Base-by-base conservation (phyloP, 2,329 filamentous ascomycete species). In the Trichoderma atroviride region DNA sequence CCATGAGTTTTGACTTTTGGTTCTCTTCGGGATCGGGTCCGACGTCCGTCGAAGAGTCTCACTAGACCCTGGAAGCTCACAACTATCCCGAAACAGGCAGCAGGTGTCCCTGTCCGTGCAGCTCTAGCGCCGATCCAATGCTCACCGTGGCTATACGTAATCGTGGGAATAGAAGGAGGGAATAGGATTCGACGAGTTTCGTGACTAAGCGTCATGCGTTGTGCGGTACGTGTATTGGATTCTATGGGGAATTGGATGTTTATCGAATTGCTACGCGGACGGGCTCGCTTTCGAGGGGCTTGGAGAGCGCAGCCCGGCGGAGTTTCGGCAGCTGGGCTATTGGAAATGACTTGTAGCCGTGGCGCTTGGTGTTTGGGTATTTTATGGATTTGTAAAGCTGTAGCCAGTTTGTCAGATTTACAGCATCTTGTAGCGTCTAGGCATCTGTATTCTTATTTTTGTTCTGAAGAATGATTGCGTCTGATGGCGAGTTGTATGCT, bases 71-170 rank as follows among this genome's bases (percentile, higher is more conserved):
- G 43, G 5, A 29, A 5, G 59, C 37, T 24, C 13, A 14, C 9
- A 19, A 11, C 66, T 56, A 62, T 68, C 3, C 66, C 66, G 4
- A 47, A 68, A 29, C 3, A 14, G 35, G 66, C 1, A 47, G 43
- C 27, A 24, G 66, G 66, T 68, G 33, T 37, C 66, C 66, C 47
- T 68, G 66, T 19, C 11, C 14, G 5, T 62, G 66, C 66, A 13
- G 52, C 47, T 22, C 35, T 68, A 62, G 66, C 47, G 57, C 9
- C 52, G 66, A 68, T 62, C 66, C 57, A 61, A 10, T 14, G n/a
- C 35, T 43, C n/a, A 14, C 43, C 27, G 19, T 29, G 33, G 57
- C 5, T 62, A 33, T 14, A 50, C 24, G 7, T 22, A n/a, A 19
- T 22, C 22, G 37, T 33, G 19, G n/a, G 40, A n/a, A 16, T 33